A percentile compares a stretch with the other conserved stretches of the same genome.
Evolutionary conservation across 192 early-diverging fungal species (phyloP).

Genomic region (Globomyces pollinis-pini): DNA sequence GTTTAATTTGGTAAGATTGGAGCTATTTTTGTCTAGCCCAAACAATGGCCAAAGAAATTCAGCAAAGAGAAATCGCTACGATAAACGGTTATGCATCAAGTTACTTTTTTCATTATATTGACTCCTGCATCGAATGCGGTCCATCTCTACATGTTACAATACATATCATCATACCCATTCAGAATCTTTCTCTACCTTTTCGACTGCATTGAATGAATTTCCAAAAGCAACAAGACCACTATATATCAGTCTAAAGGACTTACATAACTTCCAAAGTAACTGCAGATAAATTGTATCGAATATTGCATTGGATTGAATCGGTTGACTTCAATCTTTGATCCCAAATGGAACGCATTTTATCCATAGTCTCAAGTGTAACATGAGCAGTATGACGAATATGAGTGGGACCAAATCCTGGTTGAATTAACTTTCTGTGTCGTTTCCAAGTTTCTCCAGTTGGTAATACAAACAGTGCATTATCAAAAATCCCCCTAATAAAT

Average conservation of each 20-base stretch:
- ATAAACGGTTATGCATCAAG: no score
- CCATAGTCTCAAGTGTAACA: not conserved
- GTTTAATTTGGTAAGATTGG: not conserved
- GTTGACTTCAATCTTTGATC: not conserved
- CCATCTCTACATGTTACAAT: not conserved
- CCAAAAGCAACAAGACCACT: not conserved
- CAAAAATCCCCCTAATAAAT: not conserved
- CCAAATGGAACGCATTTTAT: not conserved
- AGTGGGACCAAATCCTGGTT: slow-evolving; percentile 21
- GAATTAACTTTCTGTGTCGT: slow-evolving; percentile 20
- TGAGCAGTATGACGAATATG: slow-evolving; percentile 25
- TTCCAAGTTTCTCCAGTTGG: slow-evolving; percentile 19
- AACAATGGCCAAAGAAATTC: slow-evolving; percentile 2
- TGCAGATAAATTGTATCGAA: not conserved
- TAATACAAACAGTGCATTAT: slow-evolving; percentile 15
- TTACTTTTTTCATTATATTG: not conserved
- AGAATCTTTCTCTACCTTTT: not conserved
- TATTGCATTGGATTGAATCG: not conserved
- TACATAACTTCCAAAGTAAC: not conserved
- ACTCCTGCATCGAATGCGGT: not conserved
- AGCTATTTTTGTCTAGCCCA: not conserved
- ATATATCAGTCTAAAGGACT: not conserved
- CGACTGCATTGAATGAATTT: slow-evolving; percentile 1
- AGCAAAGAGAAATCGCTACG: not conserved
- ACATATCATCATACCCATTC: not conserved